A percentile compares a stretch with the other conserved stretches of the same genome.
These are phyloP conservation scores for Ogataea salicorniae DNA, from an alignment of 805 yeast genomes.

Conservation along the genomic window DNA sequence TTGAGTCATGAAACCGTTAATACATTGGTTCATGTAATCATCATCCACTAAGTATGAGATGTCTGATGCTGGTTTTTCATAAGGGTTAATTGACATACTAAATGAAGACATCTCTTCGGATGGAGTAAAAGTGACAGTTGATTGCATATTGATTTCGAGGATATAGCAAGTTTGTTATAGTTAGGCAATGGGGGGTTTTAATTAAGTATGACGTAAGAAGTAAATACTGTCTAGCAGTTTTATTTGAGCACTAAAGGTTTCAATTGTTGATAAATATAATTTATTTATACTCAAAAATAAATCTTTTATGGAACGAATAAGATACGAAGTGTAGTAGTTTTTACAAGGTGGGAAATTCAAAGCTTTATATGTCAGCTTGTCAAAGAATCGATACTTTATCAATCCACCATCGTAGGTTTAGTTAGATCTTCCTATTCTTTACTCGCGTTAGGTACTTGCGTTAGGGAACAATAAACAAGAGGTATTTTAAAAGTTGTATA, in stretches of 20 bases:
- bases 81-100: neutral
- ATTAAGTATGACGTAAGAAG: neutral
- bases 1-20: neutral
- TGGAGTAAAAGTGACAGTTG: slow-evolving; percentile 11
- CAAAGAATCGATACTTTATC: no score
- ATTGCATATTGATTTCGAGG: slow-evolving; percentile 1
- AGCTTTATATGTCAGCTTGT: neutral
- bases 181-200: neutral
- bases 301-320: no score
- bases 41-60: slow-evolving; percentile 9
- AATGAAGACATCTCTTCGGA: slow-evolving; percentile 10
- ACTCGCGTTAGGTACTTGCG: no score
- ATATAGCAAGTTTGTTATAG: neutral
- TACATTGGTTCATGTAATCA: slow-evolving; percentile 4
- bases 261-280: no score
- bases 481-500: no score
- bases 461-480: no score
- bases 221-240: no score
- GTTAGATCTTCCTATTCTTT: no score
- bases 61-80: slow-evolving; percentile 7
- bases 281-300: no score
- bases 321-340: neutral
- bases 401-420: no score
- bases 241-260: no score
- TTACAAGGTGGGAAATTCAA: neutral